phyloP scores from a whole-genome alignment of 495 filamentous ascomycete species.

The Penicillium atrosanguineum region DNA sequence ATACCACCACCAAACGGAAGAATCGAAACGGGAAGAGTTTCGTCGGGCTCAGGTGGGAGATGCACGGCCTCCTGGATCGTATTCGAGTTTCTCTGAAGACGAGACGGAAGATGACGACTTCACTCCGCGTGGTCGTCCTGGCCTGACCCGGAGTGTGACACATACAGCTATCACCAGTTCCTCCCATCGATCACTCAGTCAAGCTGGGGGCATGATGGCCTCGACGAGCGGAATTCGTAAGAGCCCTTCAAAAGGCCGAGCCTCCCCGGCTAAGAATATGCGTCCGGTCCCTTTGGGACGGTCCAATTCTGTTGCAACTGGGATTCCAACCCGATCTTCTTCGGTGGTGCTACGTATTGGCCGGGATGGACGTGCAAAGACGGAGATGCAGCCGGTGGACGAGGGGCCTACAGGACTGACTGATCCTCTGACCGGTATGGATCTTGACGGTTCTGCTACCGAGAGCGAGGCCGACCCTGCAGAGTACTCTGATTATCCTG shows the following conservation, averaged over 20 bases:
- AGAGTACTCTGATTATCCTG: slow-evolving; percentile 64
- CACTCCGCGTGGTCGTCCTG: slow-evolving; percentile 48
- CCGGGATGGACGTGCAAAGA: slow-evolving; percentile 65
- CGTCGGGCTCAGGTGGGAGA: slow-evolving; percentile 32
- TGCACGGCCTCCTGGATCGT: slow-evolving; percentile 7
- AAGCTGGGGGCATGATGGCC: slow-evolving; percentile 30
- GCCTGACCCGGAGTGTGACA: slow-evolving; percentile 59
- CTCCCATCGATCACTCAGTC: slow-evolving; percentile 28
- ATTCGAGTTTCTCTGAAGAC: slow-evolving; percentile 31
- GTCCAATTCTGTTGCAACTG: slow-evolving; percentile 30
- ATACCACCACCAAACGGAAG: slow-evolving; percentile 58
- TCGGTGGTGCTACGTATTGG: slow-evolving; percentile 70
- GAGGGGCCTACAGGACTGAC: slow-evolving; percentile 41
- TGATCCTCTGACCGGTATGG: slow-evolving; percentile 42
- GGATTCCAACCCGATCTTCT: slow-evolving; percentile 35
- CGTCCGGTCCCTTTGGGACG: slow-evolving; percentile 31
- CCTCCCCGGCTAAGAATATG: slow-evolving; percentile 37
- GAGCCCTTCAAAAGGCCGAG: slow-evolving; percentile 44
- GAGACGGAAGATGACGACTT: slow-evolving; percentile 41
- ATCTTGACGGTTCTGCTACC: slow-evolving; percentile 46
- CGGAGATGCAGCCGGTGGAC: slow-evolving; percentile 62
- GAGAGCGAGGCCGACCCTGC: slow-evolving; percentile 56
- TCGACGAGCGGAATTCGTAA: slow-evolving; percentile 43
- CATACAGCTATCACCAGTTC: slow-evolving; percentile 33
- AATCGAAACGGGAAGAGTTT: slow-evolving; percentile 54